Base-by-base conservation (phyloP, 2,329 filamentous ascomycete species). In the Venturia asperata region DNA sequence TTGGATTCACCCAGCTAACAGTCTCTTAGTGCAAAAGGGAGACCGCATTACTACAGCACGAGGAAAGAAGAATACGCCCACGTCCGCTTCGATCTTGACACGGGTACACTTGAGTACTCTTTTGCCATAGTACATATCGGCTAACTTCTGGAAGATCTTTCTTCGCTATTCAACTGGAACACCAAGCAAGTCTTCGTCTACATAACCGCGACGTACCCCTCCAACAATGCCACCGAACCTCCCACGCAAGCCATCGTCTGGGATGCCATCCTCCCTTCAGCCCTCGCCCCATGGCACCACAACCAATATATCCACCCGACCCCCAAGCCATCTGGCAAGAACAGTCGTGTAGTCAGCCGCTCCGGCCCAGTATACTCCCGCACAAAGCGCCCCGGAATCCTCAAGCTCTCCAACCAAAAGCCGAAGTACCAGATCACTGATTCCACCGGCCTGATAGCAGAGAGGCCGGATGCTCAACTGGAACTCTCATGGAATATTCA, bases 111-210 rank as follows among this genome's bases (percentile, higher is more conserved):
- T n/a, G 13, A 19, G 27, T 21, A 4, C 34, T 58, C 15, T 19
- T 10, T 17, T 27, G 21, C 7, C n/a, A 34, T 30, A 15, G 5
- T 19, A 47, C 24, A 13, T 60, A 58, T 39, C 66, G 66, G 37
- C 65, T 64, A 67, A 68, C 67, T 27, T 39, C 39, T 24, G 24
- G 68, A 82, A 41, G 93, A 99, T 79, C 85, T 99, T 67, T 89
- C 87, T 67, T 88, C 88, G 55, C 90, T 99, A 71, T 97, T 97
- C 84, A 96, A 90, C 74, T 99, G 93, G 94, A 99, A 99, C 82
- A 99, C 95, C 24, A 99, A 99, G 78, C 91, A 97, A 79, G 80
- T 99, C 72, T 99, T 97, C 79, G 87, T 97, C 76, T 99, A 96
- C 80, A 87, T 99, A 66, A 93, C 91, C 65, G 93, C 93, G 64